Evolutionary conservation across 192 early-diverging fungal species (phyloP), one percentile per base, ranked within the genome.

Genomic region (Oehlia diaphana): DNA sequence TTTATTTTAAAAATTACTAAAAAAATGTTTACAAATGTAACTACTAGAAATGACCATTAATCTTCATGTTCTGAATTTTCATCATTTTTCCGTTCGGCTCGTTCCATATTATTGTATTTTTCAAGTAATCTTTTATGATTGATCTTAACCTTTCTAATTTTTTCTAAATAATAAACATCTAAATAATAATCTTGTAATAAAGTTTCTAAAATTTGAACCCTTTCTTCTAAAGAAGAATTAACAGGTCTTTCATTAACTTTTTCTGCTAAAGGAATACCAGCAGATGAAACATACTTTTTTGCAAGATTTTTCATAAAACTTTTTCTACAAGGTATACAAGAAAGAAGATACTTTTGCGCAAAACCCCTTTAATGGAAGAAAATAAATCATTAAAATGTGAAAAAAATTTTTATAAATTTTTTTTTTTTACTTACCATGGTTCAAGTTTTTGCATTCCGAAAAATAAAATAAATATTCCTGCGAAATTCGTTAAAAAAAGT

Each of bases 131-230:
- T 53, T 53, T 16, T 53, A 53, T 53, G 50, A 2, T 53, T 13
- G 16, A 53, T 53, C 14, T 53, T 53, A 53, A 53, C 3, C 12
- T 4, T 13, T 53, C 14, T 53, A 2, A 53, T 53, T 53, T 16
- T 16, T 4, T 53, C 12, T 53, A 53, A 14, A 53, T 71, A n/a
- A 39, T 21, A 47, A 23, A 21, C 35, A 23, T 71, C 42, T 23
- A 71, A 39, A 71, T 71, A 71, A 39, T 71, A 71, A n/a, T 71
- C 69, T 6, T 21, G 1, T n/a, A 71, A n/a, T 3, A 71, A 23
- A 42, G 69, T 71, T 47, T 71, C 67, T 19, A 69, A 42, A 23
- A 69, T 69, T 69, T 69, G 67, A 31, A 69, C 67, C 2, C 67
- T n/a, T 13, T 33, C 67, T 69, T 69, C 67, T 39, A 69, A 7